Conservation (phyloP, 257 asterid species). For the Nicotiana knightiana region DNA sequence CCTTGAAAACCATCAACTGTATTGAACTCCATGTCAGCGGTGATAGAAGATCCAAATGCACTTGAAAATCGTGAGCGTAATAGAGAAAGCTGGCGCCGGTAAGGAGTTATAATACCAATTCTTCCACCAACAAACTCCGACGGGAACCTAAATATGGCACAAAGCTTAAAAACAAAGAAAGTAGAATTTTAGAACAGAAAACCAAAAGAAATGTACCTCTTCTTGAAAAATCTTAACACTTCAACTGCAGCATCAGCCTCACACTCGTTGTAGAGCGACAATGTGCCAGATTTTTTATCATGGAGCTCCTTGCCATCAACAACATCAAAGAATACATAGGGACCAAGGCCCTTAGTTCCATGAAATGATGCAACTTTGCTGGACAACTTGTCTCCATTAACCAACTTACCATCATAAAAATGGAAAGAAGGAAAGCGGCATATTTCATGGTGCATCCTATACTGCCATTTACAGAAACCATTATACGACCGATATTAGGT, state of each 20-base stretch:
- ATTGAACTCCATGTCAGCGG: slow-evolving; percentile 86
- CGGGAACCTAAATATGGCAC: slow-evolving; percentile 56
- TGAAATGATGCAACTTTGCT: slow-evolving; percentile 74
- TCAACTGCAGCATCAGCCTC: slow-evolving; percentile 98
- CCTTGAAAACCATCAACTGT: slow-evolving; percentile 99
- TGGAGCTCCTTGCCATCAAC: slow-evolving; percentile 83
- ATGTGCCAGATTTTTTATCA: slow-evolving; percentile 63
- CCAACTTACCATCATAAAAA: slow-evolving; percentile 92
- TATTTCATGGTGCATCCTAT: slow-evolving; percentile 99
- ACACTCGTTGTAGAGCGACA: slow-evolving; percentile 70
- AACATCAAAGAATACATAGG: slow-evolving; percentile 83
- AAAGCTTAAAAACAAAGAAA: slow-evolving; percentile 7
- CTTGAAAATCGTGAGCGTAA: slow-evolving; percentile 69
- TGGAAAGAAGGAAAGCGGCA: slow-evolving; percentile 84
- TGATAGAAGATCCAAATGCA: slow-evolving; percentile 79
- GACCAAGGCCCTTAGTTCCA: slow-evolving; percentile 73
- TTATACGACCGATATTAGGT: slow-evolving; percentile 7
- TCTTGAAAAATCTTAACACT: slow-evolving; percentile 55
- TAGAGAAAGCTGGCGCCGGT: slow-evolving; percentile 72
- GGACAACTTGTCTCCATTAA: slow-evolving; percentile 63
- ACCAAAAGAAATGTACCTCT: slow-evolving; percentile 45
- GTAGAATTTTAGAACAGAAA: background rate
- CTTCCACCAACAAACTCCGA: slow-evolving; percentile 71
- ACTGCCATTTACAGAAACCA: slow-evolving; percentile 47
- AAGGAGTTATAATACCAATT: slow-evolving; percentile 91